phyloP scores from a whole-genome alignment of 805 yeast genomes.

The Metschnikowia rubicola region DNA sequence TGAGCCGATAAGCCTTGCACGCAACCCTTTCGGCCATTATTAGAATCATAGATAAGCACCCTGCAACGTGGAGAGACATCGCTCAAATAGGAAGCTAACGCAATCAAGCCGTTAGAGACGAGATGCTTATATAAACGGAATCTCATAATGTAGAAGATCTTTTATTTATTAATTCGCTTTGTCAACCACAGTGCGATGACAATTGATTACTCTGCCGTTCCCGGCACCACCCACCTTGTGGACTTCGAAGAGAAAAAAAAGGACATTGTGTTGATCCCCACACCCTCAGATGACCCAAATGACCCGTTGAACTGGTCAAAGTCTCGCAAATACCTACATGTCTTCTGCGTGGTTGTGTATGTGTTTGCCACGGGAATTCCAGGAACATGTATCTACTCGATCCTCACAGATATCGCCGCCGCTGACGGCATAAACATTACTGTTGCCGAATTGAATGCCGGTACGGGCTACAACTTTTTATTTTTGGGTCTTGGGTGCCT shows the following conservation, averaged over 20 bases:
- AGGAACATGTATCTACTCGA: constrained; percentile 16
- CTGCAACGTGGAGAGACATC: too few species aligned
- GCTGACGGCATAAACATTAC: constrained; percentile 13
- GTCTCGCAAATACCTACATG: constrained; percentile 44
- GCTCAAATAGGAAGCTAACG: too few species aligned
- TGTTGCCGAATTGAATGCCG: constrained; percentile 15
- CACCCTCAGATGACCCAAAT: constrained; percentile 64
- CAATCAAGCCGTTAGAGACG: too few species aligned
- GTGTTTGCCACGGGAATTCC: constrained; percentile 41
- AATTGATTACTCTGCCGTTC: constrained; percentile 26
- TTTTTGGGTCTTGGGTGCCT: constrained; percentile 28
- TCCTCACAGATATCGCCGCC: constrained; percentile 15
- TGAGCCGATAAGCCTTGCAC: too few species aligned
- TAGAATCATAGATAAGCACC: too few species aligned
- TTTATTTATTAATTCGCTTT: too few species aligned
- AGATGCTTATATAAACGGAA: too few species aligned
- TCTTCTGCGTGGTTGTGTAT: constrained; percentile 35
- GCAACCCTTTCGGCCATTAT: too few species aligned
- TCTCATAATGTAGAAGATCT: too few species aligned
- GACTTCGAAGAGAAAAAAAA: constrained; percentile 36
- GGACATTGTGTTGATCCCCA: constrained; percentile 55
- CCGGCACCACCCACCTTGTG: constrained; percentile 51
- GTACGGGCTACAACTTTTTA: constrained; percentile 15
- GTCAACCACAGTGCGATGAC: background rate
- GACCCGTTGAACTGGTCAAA: constrained; percentile 67